Evolutionary conservation across 495 filamentous ascomycete species (phyloP).

Genomic region (Aspergillus biplanus): DNA sequence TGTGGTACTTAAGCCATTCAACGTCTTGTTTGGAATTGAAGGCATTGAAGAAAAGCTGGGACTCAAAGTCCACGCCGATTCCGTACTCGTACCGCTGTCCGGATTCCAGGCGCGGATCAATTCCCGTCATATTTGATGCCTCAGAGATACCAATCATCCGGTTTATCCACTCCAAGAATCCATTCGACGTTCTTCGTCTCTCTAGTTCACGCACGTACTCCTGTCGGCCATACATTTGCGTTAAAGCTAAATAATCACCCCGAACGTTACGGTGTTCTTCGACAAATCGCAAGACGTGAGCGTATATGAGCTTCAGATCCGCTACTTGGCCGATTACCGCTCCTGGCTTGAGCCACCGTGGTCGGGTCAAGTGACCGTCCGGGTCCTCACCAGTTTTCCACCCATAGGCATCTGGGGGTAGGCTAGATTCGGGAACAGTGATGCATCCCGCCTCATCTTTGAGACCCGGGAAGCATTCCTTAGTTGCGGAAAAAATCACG

Average conservation of each 20-base stretch:
- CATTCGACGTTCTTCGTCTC: slow-evolving; percentile 42
- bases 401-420: slow-evolving; percentile 62
- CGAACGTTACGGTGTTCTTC: slow-evolving; percentile 39
- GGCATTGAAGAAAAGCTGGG: slow-evolving; percentile 57
- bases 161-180: slow-evolving; percentile 51
- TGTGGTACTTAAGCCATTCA: slow-evolving; percentile 53
- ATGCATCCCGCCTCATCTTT: slow-evolving; percentile 53
- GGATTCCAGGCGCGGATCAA: slow-evolving; percentile 39
- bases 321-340: slow-evolving; percentile 56
- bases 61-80: slow-evolving; percentile 61
- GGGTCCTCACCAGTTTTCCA: slow-evolving; percentile 52
- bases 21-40: slow-evolving; percentile 46
- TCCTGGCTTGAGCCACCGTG: slow-evolving; percentile 56
- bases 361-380: slow-evolving; percentile 46
- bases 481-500: slow-evolving; percentile 64
- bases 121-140: slow-evolving; percentile 50
- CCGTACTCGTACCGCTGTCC: slow-evolving; percentile 58
- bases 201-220: slow-evolving; percentile 58
- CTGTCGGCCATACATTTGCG: slow-evolving; percentile 61
- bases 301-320: slow-evolving; percentile 56
- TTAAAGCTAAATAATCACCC: slow-evolving; percentile 55
- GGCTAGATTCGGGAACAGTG: slow-evolving; percentile 55
- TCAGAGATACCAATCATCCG: slow-evolving; percentile 47
- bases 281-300: slow-evolving; percentile 47
- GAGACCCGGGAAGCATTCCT: slow-evolving; percentile 55